Evolutionary conservation across 805 yeast species (phyloP), one percentile per base, ranked within the genome.

Genomic region (Metschnikowia orientalis): DNA sequence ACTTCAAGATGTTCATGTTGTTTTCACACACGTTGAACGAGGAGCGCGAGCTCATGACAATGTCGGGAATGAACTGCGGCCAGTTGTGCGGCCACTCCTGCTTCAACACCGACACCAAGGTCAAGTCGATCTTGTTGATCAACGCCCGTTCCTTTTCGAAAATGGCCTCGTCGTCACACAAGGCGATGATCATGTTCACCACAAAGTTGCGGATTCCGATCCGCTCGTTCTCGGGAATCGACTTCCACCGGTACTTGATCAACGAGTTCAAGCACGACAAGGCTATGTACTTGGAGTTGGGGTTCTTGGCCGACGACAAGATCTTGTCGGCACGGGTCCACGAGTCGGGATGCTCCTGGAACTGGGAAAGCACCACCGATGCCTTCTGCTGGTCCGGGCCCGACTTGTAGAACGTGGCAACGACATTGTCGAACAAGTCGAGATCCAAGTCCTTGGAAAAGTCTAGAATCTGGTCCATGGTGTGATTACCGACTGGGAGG

Each of bases 81-180:
- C 99, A 92, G 57, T 89, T 84, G 48, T 81, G 86, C 20, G 99
- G 99, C 99, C 99, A 92, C 57, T 92, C 99, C 63, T 92, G 97
- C 54, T 92, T 92, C 53, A 92, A 75, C 32, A 92, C 81, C 53
- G 89, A 94, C 22, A 92, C 98, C 51, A 92, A 69, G 10, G 97
- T 90, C 53, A 92, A 71, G 62, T 92, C 95, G 50, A 89, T 88
- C 59, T 92, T 92, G 66, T 83, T 86, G 54, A 92, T 86, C 53
- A 92, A 71, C 13, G 96, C 79, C 51, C 80, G 81, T 54, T 87
- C 87, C 25, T 73, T 61, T 30, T 70, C 72, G 53, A 89, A 87
- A 19, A 75, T 69, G 7, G 69, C 64, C 40, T 86, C 94, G 54
- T 85, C 85, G 40, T 86, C 90, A 61, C 95, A 85, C 73, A 90